Evolutionary conservation across 129 eudicot species (phyloP), one percentile per base, ranked within the genome.

Genomic region (Mikania micrantha): DNA sequence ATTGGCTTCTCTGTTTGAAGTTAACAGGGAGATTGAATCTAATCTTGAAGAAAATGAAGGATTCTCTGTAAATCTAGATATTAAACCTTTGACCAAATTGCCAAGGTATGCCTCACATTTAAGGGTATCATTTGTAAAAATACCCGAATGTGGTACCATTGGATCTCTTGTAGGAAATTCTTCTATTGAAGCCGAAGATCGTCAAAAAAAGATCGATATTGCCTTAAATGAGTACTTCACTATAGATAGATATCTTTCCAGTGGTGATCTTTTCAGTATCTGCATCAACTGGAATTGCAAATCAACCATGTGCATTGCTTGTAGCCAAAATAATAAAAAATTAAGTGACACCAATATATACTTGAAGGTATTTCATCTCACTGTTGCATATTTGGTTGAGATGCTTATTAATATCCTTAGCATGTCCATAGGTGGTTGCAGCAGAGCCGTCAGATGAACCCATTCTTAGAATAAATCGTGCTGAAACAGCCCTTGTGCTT

Each of bases 401-500:
- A 47, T 29, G 49, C 20, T 69, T 52, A 13, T 38, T 54, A 38
- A 54, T 20, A 21, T 69, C 27, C 54, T 53, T 58, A 70, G 36
- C 35, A 10, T 74, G 74, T 77, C 69, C 38, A 64, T 71, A 91
- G 98, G 98, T 92, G 75, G 84, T 83, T 42, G 89, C 91, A 66
- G 80, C 84, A 74, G 96, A 92, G 78, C 96, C 96, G 41, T 76
- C 87, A 20, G 95, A 92, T 38, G 95, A 85, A 77, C 80, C 78
- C 38, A 60, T 88, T 67, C 88, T 92, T 42, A 87, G 81, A 82
- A 89, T 92, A 45, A 88, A 84, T 72, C 81, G 83, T 28, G 66
- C 73, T 36, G 80, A 82, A 80, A 88, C 98, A 34, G 98, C 98
- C 64, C 96, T 92, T 27, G 98, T 92, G 67, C 96, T 92, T 62